Conservation (phyloP, 1,284 basidiomycete species). For the Gomphus bonarii region DNA sequence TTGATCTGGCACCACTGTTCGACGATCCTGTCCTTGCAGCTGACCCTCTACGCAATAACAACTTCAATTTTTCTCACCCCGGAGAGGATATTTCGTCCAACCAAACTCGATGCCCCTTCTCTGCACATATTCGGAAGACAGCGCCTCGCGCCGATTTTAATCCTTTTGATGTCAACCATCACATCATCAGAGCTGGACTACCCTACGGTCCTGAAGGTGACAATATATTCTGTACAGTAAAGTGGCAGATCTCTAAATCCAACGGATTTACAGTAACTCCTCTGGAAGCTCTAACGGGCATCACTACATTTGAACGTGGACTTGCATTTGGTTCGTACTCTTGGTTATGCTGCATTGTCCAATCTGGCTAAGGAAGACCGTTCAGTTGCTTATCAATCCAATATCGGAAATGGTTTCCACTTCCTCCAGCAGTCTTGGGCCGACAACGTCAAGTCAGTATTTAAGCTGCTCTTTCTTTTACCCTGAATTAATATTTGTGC, state of each 20-base stretch:
- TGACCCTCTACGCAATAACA: conserved; percentile 31
- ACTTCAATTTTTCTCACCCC: conserved; percentile 29
- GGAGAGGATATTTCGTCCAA: conserved; percentile 20
- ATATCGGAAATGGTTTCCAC: conserved; percentile 34
- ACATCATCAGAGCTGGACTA: conserved; percentile 28
- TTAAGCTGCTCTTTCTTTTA: conserved; percentile 5
- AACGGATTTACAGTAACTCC: conserved; percentile 20
- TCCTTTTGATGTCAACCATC: conserved; percentile 15
- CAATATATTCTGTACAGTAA: too few relatives aligned
- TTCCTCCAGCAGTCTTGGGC: conserved; percentile 34
- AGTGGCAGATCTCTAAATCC: too few relatives aligned
- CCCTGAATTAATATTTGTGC: too few relatives aligned
- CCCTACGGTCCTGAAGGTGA: conserved; percentile 20
- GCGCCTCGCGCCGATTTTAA: conserved; percentile 41
- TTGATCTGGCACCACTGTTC: conserved; percentile 30
- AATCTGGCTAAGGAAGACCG: conserved; percentile 1
- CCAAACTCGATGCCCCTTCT: conserved; percentile 41
- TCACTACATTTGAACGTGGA: conserved; percentile 31
- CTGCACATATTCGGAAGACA: conserved; percentile 45
- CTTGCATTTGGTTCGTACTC: conserved; percentile 27
- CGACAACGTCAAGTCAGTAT: conserved; percentile 14
- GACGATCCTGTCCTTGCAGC: conserved; percentile 31
- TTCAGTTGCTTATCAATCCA: conserved; percentile 35
- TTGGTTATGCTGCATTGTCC: conserved; percentile 9
- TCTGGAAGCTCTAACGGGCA: conserved; percentile 24